Percentiles rank a stretch among this genome's conserved stretches.
Evolutionary conservation across 2,329 filamentous ascomycete genomes (phyloP).

Genomic region (Beauveria rudraprayagi): DNA sequence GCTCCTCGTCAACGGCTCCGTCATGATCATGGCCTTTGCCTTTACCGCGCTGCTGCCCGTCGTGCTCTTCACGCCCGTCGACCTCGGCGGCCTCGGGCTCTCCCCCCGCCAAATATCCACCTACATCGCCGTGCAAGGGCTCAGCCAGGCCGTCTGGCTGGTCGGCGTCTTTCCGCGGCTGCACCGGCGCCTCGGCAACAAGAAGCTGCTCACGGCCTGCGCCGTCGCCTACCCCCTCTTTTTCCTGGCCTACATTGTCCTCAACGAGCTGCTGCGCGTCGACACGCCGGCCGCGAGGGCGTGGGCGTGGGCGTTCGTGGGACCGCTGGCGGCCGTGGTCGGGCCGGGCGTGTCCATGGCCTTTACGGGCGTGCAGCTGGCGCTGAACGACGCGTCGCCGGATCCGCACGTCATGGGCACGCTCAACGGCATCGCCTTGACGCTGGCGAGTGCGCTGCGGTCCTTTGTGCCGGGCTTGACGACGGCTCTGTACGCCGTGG

Average conservation of each 20-base stretch:
- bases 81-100: slow-evolving; percentile 59
- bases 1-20: slow-evolving; percentile 56
- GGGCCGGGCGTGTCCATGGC: slow-evolving; percentile 59
- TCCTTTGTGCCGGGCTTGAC: slow-evolving; percentile 59
- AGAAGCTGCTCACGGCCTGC: slow-evolving; percentile 53
- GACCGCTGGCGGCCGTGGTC: slow-evolving; percentile 34
- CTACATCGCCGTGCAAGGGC: slow-evolving; percentile 56
- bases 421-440: slow-evolving; percentile 56
- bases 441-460: slow-evolving; percentile 51
- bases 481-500: slow-evolving; percentile 59
- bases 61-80: slow-evolving; percentile 56
- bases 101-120: slow-evolving; percentile 54
- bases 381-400: slow-evolving; percentile 66
- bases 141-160: slow-evolving; percentile 63
- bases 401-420: slow-evolving; percentile 57
- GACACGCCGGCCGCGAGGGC: slow-evolving; percentile 27
- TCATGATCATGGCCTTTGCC: slow-evolving; percentile 60
- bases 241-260: slow-evolving; percentile 47
- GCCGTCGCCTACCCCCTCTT: slow-evolving; percentile 52
- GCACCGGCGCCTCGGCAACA: slow-evolving; percentile 59
- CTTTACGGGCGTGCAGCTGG: slow-evolving; percentile 64
- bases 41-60: slow-evolving; percentile 66
- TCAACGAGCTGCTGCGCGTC: slow-evolving; percentile 39
- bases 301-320: slow-evolving; percentile 47
- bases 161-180: slow-evolving; percentile 61